Base-by-base conservation (phyloP, 805 yeast genomes). In the Metschnikowia lachancei region DNA sequence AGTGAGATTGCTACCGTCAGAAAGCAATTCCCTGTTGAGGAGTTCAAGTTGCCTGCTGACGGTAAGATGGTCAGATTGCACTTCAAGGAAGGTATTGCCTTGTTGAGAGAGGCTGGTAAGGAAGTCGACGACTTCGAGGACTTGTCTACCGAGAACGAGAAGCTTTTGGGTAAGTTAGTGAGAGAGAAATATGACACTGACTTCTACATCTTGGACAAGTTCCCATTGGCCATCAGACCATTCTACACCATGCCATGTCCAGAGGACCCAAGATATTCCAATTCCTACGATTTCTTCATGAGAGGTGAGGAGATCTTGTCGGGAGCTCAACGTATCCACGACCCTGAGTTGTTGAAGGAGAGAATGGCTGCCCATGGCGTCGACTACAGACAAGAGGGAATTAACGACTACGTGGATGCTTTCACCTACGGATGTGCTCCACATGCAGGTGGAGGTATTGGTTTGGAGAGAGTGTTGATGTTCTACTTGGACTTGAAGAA, bases 261-360 rank as follows among this genome's bases (percentile, higher is more conserved):
- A 16, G 85, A 82, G 62, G 91, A 94, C 72, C 82, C 96, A 54
- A 78, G 85, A 59, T 91, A 91, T 75, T 91, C 98, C 54, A 94
- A 94, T 81, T 92, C 98, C 17, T 94, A 92, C 66, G 99, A 94
- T 75, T 94, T 94, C 84, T 94, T 94, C 80, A 94, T 94, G 99
- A 86, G 99, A 76, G 99, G 99, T 66, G 99, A 94, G 75, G 99
- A 94, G 74, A 94, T 94, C 61, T 75, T 94, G 58, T 89, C 97
- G n/a, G 99, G 99, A 62, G 99, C 99, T 48, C 99, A 94, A 76
- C 96, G 99, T 81, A 81, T 94, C 59, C 99, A 94, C 67, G 98
- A 94, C 68, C 83, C 95, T 41, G 88, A 76, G 52, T 75, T 94
- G 60, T 80, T 94, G 61, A 77, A 73, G 59, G 80, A 86, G 72